These are phyloP conservation scores for Iberis pinnata DNA, from an alignment of 345 rosid genomes.

Conservation along the genomic window DNA sequence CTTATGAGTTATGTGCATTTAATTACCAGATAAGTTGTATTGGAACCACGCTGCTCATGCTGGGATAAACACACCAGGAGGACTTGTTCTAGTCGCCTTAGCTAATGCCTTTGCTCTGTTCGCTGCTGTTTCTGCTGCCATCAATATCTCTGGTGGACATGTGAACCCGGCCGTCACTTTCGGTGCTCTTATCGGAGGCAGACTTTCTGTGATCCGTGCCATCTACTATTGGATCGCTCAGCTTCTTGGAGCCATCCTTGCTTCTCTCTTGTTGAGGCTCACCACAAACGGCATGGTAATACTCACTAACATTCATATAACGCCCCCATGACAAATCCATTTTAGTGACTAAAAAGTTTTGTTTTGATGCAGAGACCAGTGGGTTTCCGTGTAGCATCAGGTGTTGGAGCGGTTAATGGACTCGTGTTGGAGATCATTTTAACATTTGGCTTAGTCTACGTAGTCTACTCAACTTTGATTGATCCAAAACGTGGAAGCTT, in stretches of 20 bases:
- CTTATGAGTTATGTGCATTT: background rate
- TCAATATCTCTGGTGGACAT: slow-evolving; percentile 70
- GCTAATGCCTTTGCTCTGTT: slow-evolving; percentile 64
- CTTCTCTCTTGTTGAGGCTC: slow-evolving; percentile 52
- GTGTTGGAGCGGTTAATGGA: slow-evolving; percentile 42
- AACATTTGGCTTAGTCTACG: slow-evolving; percentile 32
- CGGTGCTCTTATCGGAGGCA: slow-evolving; percentile 67
- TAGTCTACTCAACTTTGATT: slow-evolving; percentile 28
- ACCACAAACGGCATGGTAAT: slow-evolving; percentile 53
- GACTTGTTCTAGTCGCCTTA: slow-evolving; percentile 44
- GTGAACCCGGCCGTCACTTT: slow-evolving; percentile 79
- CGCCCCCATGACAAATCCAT: too few relatives aligned
- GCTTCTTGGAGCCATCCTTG: slow-evolving; percentile 55
- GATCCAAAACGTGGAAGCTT: slow-evolving; percentile 36
- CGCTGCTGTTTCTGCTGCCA: slow-evolving; percentile 51
- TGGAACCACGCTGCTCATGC: slow-evolving; percentile 25
- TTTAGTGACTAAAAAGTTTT: background rate
- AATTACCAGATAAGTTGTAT: slow-evolving; percentile 41
- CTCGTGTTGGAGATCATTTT: slow-evolving; percentile 31
- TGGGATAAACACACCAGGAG: slow-evolving; percentile 36
- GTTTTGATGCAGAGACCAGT: slow-evolving; percentile 50
- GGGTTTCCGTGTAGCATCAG: slow-evolving; percentile 47
- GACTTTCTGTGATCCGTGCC: slow-evolving; percentile 50
- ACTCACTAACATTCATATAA: background rate
- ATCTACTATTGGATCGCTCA: slow-evolving; percentile 70